A percentile compares a stretch with the other conserved stretches of the same genome.
phyloP scores from a whole-genome alignment of 2,329 filamentous ascomycete species.

The Tolypocladium pustulatum region DNA sequence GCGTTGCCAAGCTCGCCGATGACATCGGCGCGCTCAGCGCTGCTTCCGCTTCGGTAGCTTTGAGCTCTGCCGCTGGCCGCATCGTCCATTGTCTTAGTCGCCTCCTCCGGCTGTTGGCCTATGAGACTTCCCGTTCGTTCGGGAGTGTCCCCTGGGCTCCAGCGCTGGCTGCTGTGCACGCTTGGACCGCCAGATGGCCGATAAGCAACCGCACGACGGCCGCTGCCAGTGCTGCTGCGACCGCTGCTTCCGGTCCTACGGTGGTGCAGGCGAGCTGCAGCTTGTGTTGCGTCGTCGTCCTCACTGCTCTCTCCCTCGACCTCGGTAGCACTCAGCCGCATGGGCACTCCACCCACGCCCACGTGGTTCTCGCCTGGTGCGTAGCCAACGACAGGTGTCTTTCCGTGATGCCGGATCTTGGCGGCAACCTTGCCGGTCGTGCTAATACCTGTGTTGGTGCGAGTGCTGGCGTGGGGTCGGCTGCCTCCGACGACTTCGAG shows the following conservation, averaged over 20 bases:
- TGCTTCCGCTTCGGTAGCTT: slow-evolving; percentile 45
- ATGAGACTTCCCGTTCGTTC: slow-evolving; percentile 43
- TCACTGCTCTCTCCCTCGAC: slow-evolving; percentile 82
- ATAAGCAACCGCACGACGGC: slow-evolving; percentile 36
- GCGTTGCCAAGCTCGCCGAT: slow-evolving; percentile 43
- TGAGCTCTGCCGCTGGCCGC: slow-evolving; percentile 35
- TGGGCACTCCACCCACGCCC: slow-evolving; percentile 68
- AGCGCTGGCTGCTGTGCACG: slow-evolving; percentile 29
- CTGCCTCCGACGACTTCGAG: slow-evolving; percentile 66
- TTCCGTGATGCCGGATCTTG: slow-evolving; percentile 83
- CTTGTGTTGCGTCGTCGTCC: slow-evolving; percentile 47
- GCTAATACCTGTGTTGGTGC: slow-evolving; percentile 53
- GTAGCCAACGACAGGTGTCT: slow-evolving; percentile 69
- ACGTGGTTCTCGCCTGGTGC: slow-evolving; percentile 67
- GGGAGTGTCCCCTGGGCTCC: slow-evolving; percentile 45
- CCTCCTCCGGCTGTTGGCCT: slow-evolving; percentile 26
- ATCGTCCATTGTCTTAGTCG: slow-evolving; percentile 22
- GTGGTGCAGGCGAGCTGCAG: slow-evolving; percentile 45
- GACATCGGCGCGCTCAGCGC: slow-evolving; percentile 49
- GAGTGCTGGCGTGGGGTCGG: slow-evolving; percentile 30
- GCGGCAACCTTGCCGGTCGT: slow-evolving; percentile 57
- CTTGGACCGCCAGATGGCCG: slow-evolving; percentile 38
- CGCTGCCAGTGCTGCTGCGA: slow-evolving; percentile 54
- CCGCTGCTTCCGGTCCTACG: slow-evolving; percentile 66
- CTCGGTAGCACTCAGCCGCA: slow-evolving; percentile 89